Conservation (phyloP, 2,329 filamentous ascomycete genomes). For the Aspergillus candidus region DNA sequence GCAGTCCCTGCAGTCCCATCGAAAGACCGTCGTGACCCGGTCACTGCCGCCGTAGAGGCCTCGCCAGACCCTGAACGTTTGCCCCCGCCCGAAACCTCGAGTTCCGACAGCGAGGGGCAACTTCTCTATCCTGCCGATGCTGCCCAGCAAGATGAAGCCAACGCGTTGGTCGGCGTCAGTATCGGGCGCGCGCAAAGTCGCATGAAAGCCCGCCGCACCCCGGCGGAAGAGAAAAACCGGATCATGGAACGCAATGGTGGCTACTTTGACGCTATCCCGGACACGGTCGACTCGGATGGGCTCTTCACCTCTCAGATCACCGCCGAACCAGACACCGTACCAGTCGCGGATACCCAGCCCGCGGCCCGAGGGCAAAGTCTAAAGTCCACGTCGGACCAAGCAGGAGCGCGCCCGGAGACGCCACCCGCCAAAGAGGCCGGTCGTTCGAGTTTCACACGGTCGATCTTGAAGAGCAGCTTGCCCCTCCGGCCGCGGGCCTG, state of each 20-base stretch:
- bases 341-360: conserved; percentile 6
- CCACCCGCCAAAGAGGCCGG: conserved; percentile 14
- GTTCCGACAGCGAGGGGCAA: conserved; percentile 29
- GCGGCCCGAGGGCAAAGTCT: background rate
- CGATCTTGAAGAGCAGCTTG: conserved; percentile 28
- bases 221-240: conserved; percentile 54
- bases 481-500: conserved; percentile 31
- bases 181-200: conserved; percentile 53
- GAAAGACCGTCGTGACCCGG: conserved; percentile 4
- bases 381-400: no score
- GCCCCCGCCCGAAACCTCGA: conserved; percentile 17
- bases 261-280: conserved; percentile 42
- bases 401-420: conserved; percentile 11
- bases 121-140: conserved; percentile 11
- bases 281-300: conserved; percentile 25
- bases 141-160: conserved; percentile 30
- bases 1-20: conserved; percentile 2
- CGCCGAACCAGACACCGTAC: conserved; percentile 26
- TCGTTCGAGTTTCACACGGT: conserved; percentile 30
- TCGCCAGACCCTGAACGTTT: background rate
- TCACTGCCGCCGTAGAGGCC: conserved; percentile 2
- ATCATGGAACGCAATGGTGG: conserved; percentile 46
- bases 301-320: conserved; percentile 27
- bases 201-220: conserved; percentile 52
- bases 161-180: conserved; percentile 51